Base-by-base conservation (phyloP, 225 moss, liverwort and hornwort genomes). In the Polytrichum formosum region DNA sequence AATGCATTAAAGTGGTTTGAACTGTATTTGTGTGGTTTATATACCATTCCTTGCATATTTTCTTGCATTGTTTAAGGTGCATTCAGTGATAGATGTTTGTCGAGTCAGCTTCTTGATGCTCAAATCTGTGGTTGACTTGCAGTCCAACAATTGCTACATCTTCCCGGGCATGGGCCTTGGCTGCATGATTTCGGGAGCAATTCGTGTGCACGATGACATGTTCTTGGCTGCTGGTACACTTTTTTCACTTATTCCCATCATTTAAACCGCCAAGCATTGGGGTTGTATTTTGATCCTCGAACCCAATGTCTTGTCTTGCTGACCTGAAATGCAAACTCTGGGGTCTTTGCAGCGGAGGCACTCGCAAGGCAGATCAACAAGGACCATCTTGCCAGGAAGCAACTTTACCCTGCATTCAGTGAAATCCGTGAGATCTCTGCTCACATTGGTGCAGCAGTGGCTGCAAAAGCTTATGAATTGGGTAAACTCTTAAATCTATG, bases 81-180 rank as follows among this genome's bases (percentile, higher is more conserved):
- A 46, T 46, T 46, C 16, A 16, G 46, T 37, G 37, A 37, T 37
- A 37, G 37, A 13, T 37, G 10, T 37, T 37, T 37, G 37, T 46
- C 2, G 3, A 13, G 46, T 46, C 3, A 4, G 46, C 13, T 46
- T 46, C 46, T 46, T 46, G 46, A 21, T 62, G 67, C 67, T 81
- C 26, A 68, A 70, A 60, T 29, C 30, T 70, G 31, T 25, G 3
- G 26, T 18, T 78, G 23, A 28, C 67, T 55, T 79, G 79, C 86
- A 95, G 92, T 91, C 89, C 25, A 92, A 92, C 80, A 92, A 91
- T 76, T 90, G 90, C 65, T 95, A 95, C 81, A 92, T 95, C 70
- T 95, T 95, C 67, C 91, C 89, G 17, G 91, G 91, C n/a, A 76
- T 92, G 54, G 95, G 92, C 27, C 89, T 95, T 61, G 95, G 95